These are phyloP conservation scores for Penicillium maclennaniae DNA, from an alignment of 495 filamentous ascomycete genomes.

Conservation along the genomic window DNA sequence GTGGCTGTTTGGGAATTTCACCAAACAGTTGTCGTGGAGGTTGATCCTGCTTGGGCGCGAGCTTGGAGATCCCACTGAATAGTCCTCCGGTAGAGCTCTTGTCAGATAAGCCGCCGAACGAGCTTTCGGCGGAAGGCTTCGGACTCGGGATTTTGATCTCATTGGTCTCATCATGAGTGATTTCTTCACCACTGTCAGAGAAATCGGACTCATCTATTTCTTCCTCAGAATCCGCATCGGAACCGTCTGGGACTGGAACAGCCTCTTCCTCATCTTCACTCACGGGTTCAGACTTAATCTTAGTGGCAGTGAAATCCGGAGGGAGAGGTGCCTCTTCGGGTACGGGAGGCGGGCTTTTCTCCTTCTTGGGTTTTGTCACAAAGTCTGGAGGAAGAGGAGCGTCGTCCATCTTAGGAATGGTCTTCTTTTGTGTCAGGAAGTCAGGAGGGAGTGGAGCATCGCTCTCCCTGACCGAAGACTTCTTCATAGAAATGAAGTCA, in stretches of 20 bases:
- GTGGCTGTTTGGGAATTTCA: constrained; percentile 54
- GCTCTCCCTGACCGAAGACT: constrained; percentile 2
- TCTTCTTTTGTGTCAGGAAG: constrained; percentile 37
- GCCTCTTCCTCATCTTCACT: constrained; percentile 13
- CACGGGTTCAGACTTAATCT: constrained; percentile 22
- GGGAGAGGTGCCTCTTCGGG: constrained; percentile 56
- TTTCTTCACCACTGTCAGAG: constrained; percentile 36
- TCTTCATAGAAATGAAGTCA: constrained; percentile 17
- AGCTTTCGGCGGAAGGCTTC: constrained; percentile 61
- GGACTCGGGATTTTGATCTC: constrained; percentile 42
- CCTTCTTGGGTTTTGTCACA: constrained; percentile 17
- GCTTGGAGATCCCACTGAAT: constrained; percentile 36
- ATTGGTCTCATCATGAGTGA: constrained; percentile 57
- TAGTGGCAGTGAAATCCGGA: constrained; percentile 6
- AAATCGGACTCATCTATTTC: constrained; percentile 38
- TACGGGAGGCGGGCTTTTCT: constrained; percentile 14
- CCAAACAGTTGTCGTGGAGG: constrained; percentile 55
- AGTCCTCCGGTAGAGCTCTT: constrained; percentile 39
- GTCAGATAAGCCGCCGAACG: constrained; percentile 50
- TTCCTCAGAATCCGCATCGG: constrained; percentile 26
- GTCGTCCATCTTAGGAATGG: constrained; percentile 26
- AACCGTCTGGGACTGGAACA: constrained; percentile 27
- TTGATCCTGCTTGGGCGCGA: constrained; percentile 14
- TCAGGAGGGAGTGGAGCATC: constrained; percentile 15
- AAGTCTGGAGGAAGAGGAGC: constrained; percentile 33